These are phyloP conservation scores for Torrubiellomyces zombiae DNA, from an alignment of 2,329 filamentous ascomycete genomes.

Conservation along the genomic window DNA sequence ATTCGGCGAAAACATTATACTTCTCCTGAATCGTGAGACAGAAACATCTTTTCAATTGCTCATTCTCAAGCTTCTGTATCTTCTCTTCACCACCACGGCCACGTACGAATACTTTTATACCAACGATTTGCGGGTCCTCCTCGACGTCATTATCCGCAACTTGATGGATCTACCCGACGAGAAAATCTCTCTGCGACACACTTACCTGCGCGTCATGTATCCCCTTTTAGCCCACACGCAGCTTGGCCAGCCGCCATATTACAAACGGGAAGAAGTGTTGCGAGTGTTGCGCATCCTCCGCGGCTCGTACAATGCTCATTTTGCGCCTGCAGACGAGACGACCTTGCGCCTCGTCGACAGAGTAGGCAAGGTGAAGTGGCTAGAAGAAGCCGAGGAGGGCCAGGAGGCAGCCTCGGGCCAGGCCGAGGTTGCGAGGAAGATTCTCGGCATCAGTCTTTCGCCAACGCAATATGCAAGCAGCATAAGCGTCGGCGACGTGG, in stretches of 20 bases:
- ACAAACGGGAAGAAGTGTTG: conserved; percentile 76
- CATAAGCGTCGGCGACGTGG: conserved; percentile 62
- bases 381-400: conserved; percentile 27
- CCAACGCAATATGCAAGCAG: conserved; percentile 50
- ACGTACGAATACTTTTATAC: conserved; percentile 99
- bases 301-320: conserved; percentile 51
- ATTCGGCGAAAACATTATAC: conserved; percentile 93
- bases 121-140: conserved; percentile 82
- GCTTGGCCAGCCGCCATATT: conserved; percentile 69
- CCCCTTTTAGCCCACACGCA: conserved; percentile 86
- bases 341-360: conserved; percentile 61
- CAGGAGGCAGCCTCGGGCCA: conserved; percentile 17
- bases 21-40: conserved; percentile 85
- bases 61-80: conserved; percentile 90
- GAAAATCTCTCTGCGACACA: conserved; percentile 62
- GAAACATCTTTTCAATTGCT: conserved; percentile 88
- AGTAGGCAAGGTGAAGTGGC: conserved; percentile 57
- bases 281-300: conserved; percentile 56
- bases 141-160: conserved; percentile 93
- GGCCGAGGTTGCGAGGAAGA: conserved; percentile 35
- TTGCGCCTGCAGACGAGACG: conserved; percentile 66
- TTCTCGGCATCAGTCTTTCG: conserved; percentile 56
- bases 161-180: conserved; percentile 90
- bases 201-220: conserved; percentile 83
- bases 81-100: conserved; percentile 79